Percentiles rank a stretch among this genome's conserved stretches.
Conservation (phyloP, 2,329 filamentous ascomycete genomes). For the Pseudopyrenochaeta lycopersici region DNA sequence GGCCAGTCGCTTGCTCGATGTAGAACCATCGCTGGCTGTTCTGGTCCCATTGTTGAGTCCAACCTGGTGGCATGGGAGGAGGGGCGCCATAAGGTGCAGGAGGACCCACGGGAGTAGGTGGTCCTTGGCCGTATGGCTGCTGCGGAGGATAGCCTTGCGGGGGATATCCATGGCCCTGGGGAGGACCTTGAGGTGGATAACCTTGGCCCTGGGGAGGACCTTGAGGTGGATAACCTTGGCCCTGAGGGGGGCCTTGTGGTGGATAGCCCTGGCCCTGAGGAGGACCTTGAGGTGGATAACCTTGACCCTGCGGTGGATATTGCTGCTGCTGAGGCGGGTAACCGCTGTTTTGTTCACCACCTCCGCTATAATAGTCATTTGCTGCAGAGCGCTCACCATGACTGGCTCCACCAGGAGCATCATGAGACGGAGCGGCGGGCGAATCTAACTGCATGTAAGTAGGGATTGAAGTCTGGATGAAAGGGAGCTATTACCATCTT, state of each 20-base stretch:
- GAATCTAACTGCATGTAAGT: slow-evolving; percentile 2
- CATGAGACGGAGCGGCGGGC: slow-evolving; percentile 6
- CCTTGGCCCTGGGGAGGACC: no score
- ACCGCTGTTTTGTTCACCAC: slow-evolving; percentile 16
- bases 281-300: slow-evolving; percentile 16
- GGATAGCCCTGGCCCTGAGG: slow-evolving; percentile 33
- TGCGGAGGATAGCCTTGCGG: slow-evolving; percentile 37
- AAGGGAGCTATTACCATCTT: not conserved
- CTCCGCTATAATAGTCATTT: slow-evolving; percentile 27
- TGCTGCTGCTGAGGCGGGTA: slow-evolving; percentile 30
- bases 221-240: slow-evolving; percentile 16
- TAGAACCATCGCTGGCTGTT: slow-evolving; percentile 71
- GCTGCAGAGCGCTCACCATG: slow-evolving; percentile 31
- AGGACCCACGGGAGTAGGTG: slow-evolving; percentile 40
- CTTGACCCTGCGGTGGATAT: slow-evolving; percentile 25
- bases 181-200: slow-evolving; percentile 12
- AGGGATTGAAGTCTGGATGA: not conserved
- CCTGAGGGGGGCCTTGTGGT: slow-evolving; percentile 30
- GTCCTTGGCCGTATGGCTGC: slow-evolving; percentile 28
- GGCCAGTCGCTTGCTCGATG: slow-evolving; percentile 67
- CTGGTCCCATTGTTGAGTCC: slow-evolving; percentile 71
- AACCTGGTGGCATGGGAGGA: slow-evolving; percentile 64
- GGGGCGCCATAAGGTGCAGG: slow-evolving; percentile 55
- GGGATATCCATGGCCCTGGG: slow-evolving; percentile 35
- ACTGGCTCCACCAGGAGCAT: slow-evolving; percentile 22